phyloP scores from a whole-genome alignment of 2,329 filamentous ascomycete genomes.

The Colletotrichum tofieldiae region DNA sequence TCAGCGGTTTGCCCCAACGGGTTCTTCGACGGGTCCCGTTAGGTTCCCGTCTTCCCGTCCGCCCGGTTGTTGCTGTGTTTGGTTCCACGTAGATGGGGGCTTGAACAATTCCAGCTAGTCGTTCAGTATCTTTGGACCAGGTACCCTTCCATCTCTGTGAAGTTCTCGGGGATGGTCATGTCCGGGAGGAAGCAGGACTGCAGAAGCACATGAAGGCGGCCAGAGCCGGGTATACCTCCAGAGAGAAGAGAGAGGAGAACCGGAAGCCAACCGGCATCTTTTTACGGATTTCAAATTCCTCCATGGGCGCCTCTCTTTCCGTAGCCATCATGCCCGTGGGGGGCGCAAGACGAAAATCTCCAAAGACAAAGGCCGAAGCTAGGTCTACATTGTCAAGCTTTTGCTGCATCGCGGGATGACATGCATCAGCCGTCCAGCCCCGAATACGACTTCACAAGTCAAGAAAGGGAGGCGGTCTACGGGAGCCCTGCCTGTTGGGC shows the following conservation, averaged over 20 bases:
- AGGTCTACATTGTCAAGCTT: neutral
- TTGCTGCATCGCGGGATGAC: neutral
- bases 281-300: too few relatives aligned
- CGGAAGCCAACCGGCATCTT: neutral
- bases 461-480: neutral
- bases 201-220: neutral
- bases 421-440: neutral
- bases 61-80: neutral
- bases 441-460: neutral
- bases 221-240: neutral
- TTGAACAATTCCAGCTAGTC: neutral
- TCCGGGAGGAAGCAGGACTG: neutral
- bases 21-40: conserved; percentile 37
- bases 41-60: conserved; percentile 41
- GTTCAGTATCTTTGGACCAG: neutral
- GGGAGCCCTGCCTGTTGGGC: neutral
- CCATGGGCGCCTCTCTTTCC: too few relatives aligned
- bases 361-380: neutral
- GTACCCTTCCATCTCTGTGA: neutral
- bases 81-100: neutral
- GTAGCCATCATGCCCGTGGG: neutral
- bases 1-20: conserved; percentile 12
- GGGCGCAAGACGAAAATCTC: neutral
- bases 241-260: neutral
- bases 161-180: neutral